These are phyloP conservation scores for Hyphopichia khmerensis DNA, from an alignment of 1,139 yeast species.

Conservation along the genomic window DNA sequence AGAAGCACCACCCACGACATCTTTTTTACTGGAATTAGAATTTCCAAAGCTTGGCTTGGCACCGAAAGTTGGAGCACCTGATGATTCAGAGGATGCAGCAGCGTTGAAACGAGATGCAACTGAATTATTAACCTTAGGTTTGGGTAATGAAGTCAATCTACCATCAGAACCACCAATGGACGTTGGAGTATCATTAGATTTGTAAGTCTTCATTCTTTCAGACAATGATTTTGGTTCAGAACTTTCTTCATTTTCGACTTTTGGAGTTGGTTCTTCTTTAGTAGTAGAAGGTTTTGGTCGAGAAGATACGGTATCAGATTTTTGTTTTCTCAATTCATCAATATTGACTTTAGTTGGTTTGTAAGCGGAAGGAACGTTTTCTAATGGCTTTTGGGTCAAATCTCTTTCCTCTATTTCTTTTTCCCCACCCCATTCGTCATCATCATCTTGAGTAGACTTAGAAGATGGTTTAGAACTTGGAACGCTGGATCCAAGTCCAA, in stretches of 20 bases:
- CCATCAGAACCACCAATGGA: slow-evolving; percentile 30
- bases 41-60: slow-evolving; percentile 47
- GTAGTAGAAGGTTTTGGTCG: slow-evolving; percentile 28
- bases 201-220: slow-evolving; percentile 41
- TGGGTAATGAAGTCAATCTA: slow-evolving; percentile 62
- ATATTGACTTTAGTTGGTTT: slow-evolving; percentile 59
- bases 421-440: slow-evolving; percentile 66
- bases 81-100: slow-evolving; percentile 16
- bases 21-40: slow-evolving; percentile 35
- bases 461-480: slow-evolving; percentile 16
- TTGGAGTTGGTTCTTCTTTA: slow-evolving; percentile 6
- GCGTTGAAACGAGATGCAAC: slow-evolving; percentile 55
- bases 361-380: slow-evolving; percentile 63
- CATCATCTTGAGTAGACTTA: slow-evolving; percentile 38
- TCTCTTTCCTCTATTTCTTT: slow-evolving; percentile 72
- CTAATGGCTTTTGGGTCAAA: slow-evolving; percentile 60
- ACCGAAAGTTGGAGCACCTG: slow-evolving; percentile 46
- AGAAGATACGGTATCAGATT: slow-evolving; percentile 48
- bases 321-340: slow-evolving; percentile 43
- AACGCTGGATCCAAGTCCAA: slow-evolving; percentile 22
- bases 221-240: slow-evolving; percentile 36
- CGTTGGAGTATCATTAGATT: slow-evolving; percentile 18
- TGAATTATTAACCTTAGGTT: slow-evolving; percentile 54
- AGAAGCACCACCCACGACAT: slow-evolving; percentile 61
- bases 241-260: slow-evolving; percentile 21